Base-by-base conservation (phyloP, 352 stramenopile genomes). In the Globisporangium yorkense region DNA sequence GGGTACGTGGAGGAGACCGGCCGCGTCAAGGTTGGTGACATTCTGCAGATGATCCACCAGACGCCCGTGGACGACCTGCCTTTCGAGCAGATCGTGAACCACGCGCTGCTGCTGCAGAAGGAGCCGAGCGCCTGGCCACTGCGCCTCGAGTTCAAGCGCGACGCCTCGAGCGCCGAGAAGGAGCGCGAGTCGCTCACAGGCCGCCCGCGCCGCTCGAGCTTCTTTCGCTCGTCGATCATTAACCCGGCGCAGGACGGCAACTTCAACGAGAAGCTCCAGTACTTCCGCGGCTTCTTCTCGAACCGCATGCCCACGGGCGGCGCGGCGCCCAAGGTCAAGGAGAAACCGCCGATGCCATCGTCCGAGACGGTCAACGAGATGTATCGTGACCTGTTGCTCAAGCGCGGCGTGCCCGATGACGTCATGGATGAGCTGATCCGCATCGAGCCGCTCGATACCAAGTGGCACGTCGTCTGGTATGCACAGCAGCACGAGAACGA, bases 251-350 rank as follows among this genome's bases (percentile, higher is more conserved):
- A 84, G 49, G 84, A 94, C 51, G 71, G 74, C 1, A 90, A 83
- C 37, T 94, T 94, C 35, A 91, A 94, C 54, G 84, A 94, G 40
- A 94, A 94, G 57, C 61, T 94, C 45, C 75, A 90, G 54, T 94
- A 94, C 53, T 94, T 94, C 61, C 72, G 84, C 12, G 84, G 84
- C 21, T 94, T 94, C 55, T 94, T 92, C 56, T 77, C 83, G 15
- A 91, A 88, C 24, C 76, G 80, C 33, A 87, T 94, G 56, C 81
- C 84, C 0, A 94, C 84, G 3, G 77, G 81, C 35, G 79, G 79
- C 10, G 67, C 84, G 15, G 76, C 77, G 0, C 70, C 75, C 1
- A 92, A 89, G 51, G 60, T 71, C n/a, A 84, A 89, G 56, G 78
- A 88, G 39, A 89, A 89, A 50, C 72, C 78, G 0, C 66, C 72